phyloP scores from a whole-genome alignment of 2,329 filamentous ascomycete genomes.

The Penicillium rolfsii region DNA sequence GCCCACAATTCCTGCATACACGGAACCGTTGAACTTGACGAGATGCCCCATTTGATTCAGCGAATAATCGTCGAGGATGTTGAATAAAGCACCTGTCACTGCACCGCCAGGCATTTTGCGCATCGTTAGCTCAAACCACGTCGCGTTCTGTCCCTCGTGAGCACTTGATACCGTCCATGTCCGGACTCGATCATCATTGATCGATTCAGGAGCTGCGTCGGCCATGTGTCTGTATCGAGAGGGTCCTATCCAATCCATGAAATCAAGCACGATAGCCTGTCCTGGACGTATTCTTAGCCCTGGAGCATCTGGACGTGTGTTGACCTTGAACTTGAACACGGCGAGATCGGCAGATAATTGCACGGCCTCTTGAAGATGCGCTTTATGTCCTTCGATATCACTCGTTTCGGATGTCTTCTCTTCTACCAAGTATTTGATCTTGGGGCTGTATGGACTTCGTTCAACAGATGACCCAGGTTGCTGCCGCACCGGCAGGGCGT shows the following conservation, averaged over 20 bases:
- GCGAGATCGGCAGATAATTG: conserved; percentile 16
- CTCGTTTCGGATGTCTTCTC: conserved; percentile 8
- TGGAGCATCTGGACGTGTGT: background rate
- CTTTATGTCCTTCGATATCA: background rate
- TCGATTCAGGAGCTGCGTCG: conserved; percentile 13
- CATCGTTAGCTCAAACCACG: conserved; percentile 28
- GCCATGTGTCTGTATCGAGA: conserved; percentile 28
- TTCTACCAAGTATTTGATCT: conserved; percentile 24
- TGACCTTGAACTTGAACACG: conserved; percentile 16
- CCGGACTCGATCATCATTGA: conserved; percentile 29
- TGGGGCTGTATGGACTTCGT: conserved; percentile 28
- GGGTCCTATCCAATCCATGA: conserved; percentile 31
- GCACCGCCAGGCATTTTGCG: conserved; percentile 24
- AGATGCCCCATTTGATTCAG: background rate
- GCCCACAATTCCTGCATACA: conserved; percentile 17
- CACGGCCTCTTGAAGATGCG: conserved; percentile 9
- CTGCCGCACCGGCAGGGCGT: conserved; percentile 27
- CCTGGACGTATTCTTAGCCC: conserved; percentile 21
- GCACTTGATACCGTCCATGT: conserved; percentile 31
- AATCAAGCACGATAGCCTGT: conserved; percentile 27
- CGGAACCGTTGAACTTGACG: background rate
- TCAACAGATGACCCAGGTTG: conserved; percentile 21
- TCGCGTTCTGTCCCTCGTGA: conserved; percentile 12
- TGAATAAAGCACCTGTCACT: conserved; percentile 26
- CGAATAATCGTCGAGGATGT: conserved; percentile 10